phyloP scores from a whole-genome alignment of 495 filamentous ascomycete species.

The Parathielavia hyrcaniae region DNA sequence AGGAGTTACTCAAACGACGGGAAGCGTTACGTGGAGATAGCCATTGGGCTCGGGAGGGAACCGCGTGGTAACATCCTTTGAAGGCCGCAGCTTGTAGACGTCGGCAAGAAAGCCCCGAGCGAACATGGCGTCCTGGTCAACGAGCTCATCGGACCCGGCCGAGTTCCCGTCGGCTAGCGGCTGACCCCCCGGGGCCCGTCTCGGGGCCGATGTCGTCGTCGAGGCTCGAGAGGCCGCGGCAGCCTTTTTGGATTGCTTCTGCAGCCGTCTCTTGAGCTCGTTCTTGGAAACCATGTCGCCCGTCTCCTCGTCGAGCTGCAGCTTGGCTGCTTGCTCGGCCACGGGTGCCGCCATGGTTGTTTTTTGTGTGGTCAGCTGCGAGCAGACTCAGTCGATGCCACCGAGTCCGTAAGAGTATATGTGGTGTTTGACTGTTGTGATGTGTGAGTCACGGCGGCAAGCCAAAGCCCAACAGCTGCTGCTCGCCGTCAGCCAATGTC shows the following conservation, averaged over 20 bases:
- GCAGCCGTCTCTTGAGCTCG: constrained; percentile 54
- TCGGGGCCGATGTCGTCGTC: no score
- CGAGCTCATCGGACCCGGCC: constrained; percentile 31
- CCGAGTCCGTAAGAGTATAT: no score
- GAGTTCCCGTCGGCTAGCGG: no score
- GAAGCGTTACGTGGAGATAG: no score
- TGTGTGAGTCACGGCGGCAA: no score
- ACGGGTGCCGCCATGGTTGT: neutral
- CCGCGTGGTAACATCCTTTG: constrained; percentile 44
- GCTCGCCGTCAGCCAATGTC: no score
- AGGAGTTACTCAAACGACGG: constrained; percentile 46
- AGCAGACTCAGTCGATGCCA: no score
- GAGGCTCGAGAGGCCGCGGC: neutral
- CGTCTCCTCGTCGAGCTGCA: constrained; percentile 54
- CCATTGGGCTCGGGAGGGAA: no score
- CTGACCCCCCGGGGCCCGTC: no score
- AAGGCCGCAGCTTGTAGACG: constrained; percentile 65
- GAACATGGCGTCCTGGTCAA: constrained; percentile 65
- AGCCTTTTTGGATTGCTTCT: constrained; percentile 53
- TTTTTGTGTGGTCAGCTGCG: neutral
- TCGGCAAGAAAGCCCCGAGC: constrained; percentile 67
- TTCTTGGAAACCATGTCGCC: constrained; percentile 57
- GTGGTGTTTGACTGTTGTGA: no score
- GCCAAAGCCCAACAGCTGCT: no score
- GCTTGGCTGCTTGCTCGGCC: constrained; percentile 14